These are phyloP conservation scores for Hanseniaspora pseudoguilliermondii DNA, from an alignment of 805 yeast genomes.

Conservation along the genomic window DNA sequence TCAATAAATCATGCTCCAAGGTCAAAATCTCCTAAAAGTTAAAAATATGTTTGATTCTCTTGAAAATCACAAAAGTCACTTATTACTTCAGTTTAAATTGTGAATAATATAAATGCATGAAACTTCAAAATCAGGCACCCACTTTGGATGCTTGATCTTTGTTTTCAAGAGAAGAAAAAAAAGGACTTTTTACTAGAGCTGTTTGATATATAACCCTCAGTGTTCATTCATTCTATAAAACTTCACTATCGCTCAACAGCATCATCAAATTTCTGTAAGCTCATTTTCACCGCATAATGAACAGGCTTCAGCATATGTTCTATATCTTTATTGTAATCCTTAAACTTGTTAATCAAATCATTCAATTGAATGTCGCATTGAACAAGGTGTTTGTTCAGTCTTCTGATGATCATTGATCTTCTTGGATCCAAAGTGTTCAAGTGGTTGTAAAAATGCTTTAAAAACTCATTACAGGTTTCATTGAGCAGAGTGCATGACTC, in stretches of 20 bases:
- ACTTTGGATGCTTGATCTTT: too few relatives aligned
- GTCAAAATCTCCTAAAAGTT: too few relatives aligned
- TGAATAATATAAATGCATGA: too few relatives aligned
- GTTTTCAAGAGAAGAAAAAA: too few relatives aligned
- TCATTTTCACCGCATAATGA: slow-evolving; percentile 8
- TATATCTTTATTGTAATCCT: background rate
- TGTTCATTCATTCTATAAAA: too few relatives aligned
- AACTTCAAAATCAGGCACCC: too few relatives aligned
- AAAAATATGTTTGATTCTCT: too few relatives aligned
- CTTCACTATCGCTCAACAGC: background rate
- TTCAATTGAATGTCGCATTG: slow-evolving; percentile 39
- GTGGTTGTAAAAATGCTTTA: slow-evolving; percentile 63
- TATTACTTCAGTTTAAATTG: too few relatives aligned
- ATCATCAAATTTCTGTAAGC: slow-evolving; percentile 9
- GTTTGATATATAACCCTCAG: too few relatives aligned
- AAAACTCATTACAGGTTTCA: slow-evolving; percentile 60
- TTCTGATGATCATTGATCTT: slow-evolving; percentile 33
- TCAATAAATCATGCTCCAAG: too few relatives aligned
- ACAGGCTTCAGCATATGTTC: slow-evolving; percentile 8
- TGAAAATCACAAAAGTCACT: too few relatives aligned
- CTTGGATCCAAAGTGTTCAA: slow-evolving; percentile 38
- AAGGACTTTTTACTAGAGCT: too few relatives aligned
- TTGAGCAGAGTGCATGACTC: slow-evolving; percentile 51
- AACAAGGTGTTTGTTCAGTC: slow-evolving; percentile 36
- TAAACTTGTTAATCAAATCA: slow-evolving; percentile 30